Evolutionary conservation across 306 rosid genomes (phyloP).

Genomic region (Cucumis sativus): DNA sequence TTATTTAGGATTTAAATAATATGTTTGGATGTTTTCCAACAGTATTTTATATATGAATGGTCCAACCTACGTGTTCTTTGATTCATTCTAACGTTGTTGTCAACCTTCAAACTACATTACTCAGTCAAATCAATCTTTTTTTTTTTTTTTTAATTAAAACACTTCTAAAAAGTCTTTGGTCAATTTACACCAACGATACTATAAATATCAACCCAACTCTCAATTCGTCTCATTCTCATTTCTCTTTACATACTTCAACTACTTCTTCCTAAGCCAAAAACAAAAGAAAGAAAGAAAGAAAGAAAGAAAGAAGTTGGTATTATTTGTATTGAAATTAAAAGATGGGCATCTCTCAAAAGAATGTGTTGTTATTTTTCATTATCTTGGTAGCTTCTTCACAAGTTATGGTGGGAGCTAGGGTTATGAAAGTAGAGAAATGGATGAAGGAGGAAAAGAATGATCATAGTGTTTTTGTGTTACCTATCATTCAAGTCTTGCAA

Average conservation of each 20-base stretch:
- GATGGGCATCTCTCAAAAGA: slow-evolving; percentile 14
- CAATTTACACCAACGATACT: neutral
- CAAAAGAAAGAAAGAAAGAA: neutral
- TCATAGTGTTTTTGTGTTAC: slow-evolving; percentile 12
- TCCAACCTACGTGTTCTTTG: slow-evolving; percentile 4
- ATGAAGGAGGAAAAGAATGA: neutral
- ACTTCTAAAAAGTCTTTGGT: neutral
- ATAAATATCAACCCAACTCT: neutral
- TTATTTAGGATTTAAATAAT: neutral
- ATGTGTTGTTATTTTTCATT: slow-evolving; percentile 14
- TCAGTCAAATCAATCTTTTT: slow-evolving; percentile 8
- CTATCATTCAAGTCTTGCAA: slow-evolving; percentile 22
- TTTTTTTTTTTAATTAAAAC: neutral
- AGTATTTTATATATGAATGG: neutral
- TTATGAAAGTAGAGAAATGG: slow-evolving; percentile 28
- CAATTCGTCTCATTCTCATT: neutral
- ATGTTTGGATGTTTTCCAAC: neutral
- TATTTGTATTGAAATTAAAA: neutral
- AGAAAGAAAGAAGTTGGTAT: neutral
- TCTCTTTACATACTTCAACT: neutral
- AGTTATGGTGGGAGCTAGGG: slow-evolving; percentile 27
- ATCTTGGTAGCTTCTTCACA: slow-evolving; percentile 17
- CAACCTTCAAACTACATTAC: slow-evolving; percentile 22
- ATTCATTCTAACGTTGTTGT: slow-evolving; percentile 7
- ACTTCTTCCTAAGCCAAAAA: neutral